A percentile compares a stretch with the other conserved stretches of the same genome.
Evolutionary conservation across 139 green algal species (phyloP).

Genomic region (Ettlia oleoabundans): DNA sequence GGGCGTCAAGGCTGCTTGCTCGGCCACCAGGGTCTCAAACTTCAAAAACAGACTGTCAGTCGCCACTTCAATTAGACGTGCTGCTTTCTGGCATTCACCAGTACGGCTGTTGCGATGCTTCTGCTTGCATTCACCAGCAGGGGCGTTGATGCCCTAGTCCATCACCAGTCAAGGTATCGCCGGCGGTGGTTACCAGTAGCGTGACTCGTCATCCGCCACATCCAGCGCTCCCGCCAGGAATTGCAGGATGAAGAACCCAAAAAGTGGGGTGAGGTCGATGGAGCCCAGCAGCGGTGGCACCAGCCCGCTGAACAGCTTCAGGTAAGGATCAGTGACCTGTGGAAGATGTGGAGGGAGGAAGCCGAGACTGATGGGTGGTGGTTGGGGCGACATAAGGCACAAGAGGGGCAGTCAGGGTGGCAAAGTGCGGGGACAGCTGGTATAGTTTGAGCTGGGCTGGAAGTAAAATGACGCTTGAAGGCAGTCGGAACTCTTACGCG

Average conservation of each 20-base stretch:
- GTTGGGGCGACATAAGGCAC: neutral
- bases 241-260: slow-evolving; percentile 98
- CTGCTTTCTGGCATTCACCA: too few relatives aligned
- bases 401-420: neutral
- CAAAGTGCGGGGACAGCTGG: too few relatives aligned
- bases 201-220: slow-evolving; percentile 43
- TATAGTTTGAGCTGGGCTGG: too few relatives aligned
- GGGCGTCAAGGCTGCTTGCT: too few relatives aligned
- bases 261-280: slow-evolving; percentile 97
- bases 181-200: neutral
- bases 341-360: neutral
- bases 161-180: neutral
- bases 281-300: slow-evolving; percentile 93
- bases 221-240: slow-evolving; percentile 54
- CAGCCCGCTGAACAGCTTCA: slow-evolving; percentile 95
- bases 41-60: too few relatives aligned
- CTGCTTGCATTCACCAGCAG: neutral
- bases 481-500: too few relatives aligned
- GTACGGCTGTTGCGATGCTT: too few relatives aligned
- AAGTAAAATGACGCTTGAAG: too few relatives aligned
- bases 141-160: neutral
- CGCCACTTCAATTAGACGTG: too few relatives aligned
- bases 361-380: neutral
- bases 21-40: too few relatives aligned
- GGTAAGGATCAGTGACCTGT: slow-evolving; percentile 97